Percentiles rank a stretch among this genome's conserved stretches.
phyloP scores from a whole-genome alignment of 257 asterid species.

The Solanum medicagineum region DNA sequence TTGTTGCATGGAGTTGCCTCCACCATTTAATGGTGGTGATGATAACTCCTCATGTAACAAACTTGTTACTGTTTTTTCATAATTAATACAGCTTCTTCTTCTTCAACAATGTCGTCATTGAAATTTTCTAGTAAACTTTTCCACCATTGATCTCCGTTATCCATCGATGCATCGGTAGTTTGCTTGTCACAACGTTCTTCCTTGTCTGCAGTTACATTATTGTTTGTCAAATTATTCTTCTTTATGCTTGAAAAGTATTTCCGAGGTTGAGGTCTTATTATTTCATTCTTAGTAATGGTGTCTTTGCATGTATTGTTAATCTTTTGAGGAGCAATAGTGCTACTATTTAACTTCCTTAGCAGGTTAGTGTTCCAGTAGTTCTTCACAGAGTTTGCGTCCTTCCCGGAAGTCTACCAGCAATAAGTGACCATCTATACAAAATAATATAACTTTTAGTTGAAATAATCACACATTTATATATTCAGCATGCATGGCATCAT shows the following conservation, averaged over 20 bases:
- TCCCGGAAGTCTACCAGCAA: constrained; percentile 21
- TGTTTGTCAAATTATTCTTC: neutral
- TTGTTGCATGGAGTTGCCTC: neutral
- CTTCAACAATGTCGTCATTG: neutral
- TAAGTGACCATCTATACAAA: constrained; percentile 15
- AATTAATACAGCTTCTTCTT: neutral
- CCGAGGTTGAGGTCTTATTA: neutral
- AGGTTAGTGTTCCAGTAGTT: constrained; percentile 18
- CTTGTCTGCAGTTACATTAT: neutral
- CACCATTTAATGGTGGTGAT: neutral
- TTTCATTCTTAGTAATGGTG: neutral
- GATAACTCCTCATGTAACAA: too few species aligned
- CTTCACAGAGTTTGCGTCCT: constrained; percentile 22
- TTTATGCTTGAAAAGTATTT: neutral
- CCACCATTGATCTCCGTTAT: neutral
- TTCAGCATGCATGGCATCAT: too few species aligned
- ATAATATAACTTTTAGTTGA: neutral
- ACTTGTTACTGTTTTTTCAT: neutral
- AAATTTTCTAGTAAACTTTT: neutral
- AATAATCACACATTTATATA: neutral
- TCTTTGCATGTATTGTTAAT: constrained; percentile 8
- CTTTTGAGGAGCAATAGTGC: neutral
- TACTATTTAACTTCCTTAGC: neutral
- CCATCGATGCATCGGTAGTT: neutral
- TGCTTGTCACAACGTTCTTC: neutral